Base-by-base conservation (phyloP, 805 yeast genomes). In the Lipomyces chichibuensis region DNA sequence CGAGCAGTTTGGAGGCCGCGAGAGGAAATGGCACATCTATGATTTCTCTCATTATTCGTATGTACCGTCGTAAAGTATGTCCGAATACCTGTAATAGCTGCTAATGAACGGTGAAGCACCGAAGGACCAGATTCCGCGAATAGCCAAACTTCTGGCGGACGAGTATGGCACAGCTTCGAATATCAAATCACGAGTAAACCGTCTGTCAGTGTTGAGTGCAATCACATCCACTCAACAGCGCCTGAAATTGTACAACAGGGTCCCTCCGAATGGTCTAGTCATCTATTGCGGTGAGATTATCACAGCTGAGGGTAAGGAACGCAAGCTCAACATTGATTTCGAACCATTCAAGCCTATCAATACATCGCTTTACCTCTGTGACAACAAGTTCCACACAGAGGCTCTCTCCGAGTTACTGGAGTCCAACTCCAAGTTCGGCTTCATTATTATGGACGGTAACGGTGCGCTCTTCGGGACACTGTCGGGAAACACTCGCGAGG, bases 281-380 rank as follows among this genome's bases (percentile, higher is more conserved):
- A 81, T 95, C 64, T 95, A 93, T 84, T 95, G 99, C 87, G 99
- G 99, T 84, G 99, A 95, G 82, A 96, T 96, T 66, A 82, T 93
- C 73, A 95, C 97, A 53, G 96, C 89, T 69, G 98, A 95, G 80
- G 99, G 99, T 75, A 95, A 95, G 79, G 97, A 92, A 82, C 92
- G 95, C 83, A 95, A 93, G 81, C 88, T 95, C 76, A 94, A 94
- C 74, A 92, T 95, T 75, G 98, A 95, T 78, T 95, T 95, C 75
- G 99, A 95, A 82, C 99, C 99, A 37, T 95, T 95, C 85, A 95
- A 95, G 82, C 98, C 99, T 67, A 95, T 95, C 81, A 95, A 95
- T 83, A 95, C 99, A n/a, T 90, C 98, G 23, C 80, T 90, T 72
- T 95, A 95, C 78, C 80, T 93, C 74, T 95, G 99, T 87, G 99